Evolutionary conservation across 2,329 filamentous ascomycete genomes (phyloP), one percentile per base, ranked within the genome.

Genomic region (Xylariaceae sp.): DNA sequence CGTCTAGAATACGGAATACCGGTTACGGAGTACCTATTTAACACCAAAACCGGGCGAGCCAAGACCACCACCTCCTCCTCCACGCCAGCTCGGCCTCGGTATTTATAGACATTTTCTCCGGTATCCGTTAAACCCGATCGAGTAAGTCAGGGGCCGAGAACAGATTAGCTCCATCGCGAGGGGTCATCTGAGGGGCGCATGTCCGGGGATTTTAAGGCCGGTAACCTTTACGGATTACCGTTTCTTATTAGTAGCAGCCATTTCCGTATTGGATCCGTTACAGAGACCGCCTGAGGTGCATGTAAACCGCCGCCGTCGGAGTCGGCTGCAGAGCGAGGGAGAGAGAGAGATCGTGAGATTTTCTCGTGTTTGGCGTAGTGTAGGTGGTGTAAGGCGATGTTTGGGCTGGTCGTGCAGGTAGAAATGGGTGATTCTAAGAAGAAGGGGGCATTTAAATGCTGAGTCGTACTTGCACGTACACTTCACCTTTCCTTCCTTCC

Each of bases 331-430:
- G 23, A 30, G 23, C 23, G 23, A 30, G 30, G 18, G 23, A 49
- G 9, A 18, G 30, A 50, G 30, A 50, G 57, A 62, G 57, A 62
- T 64, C 62, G 60, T 62, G 62, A 62, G 58, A 58, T 64, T 64
- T 53, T 56, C 55, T 55, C 42, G 23, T 18, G 30, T 17, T 17
- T 49, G 15, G 23, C 23, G 47, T 49, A 18, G 37, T 42, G 13
- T 42, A 42, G 37, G 13, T 10, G 37, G 37, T 30, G 37, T 42
- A 42, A 13, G 37, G 9, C 9, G 37, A 10, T 9, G 37, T 13
- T 10, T 10, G 13, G 37, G 4, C 13, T 13, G 13, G 37, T 18
- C 8, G 45, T n/a, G 13, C 8, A 17, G 13, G 48, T 50, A 50
- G 23, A 30, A 30, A 30, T 30, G 23, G 23, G 23, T 30, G 23